Evolutionary conservation across 495 filamentous ascomycete species (phyloP).

Genomic region (Baudoinia panamericana): DNA sequence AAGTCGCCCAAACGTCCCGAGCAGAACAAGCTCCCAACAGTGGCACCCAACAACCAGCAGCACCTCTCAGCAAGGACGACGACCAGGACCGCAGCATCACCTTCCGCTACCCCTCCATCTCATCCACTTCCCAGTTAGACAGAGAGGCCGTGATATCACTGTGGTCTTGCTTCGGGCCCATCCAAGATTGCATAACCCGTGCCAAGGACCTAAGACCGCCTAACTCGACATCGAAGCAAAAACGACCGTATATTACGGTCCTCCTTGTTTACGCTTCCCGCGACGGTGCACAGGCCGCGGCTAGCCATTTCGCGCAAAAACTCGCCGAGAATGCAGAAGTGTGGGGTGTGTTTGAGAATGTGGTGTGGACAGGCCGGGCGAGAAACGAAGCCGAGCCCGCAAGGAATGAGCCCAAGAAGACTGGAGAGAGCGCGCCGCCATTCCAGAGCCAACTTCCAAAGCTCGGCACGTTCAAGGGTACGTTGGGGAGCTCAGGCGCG

Average conservation of each 20-base stretch:
- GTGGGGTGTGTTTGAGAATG: slow-evolving; percentile 40
- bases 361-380: slow-evolving; percentile 44
- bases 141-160: slow-evolving; percentile 33
- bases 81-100: slow-evolving; percentile 48
- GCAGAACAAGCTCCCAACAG: too few relatives aligned
- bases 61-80: too few relatives aligned
- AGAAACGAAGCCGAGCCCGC: slow-evolving; percentile 22
- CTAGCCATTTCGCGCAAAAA: slow-evolving; percentile 35
- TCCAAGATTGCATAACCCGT: slow-evolving; percentile 41
- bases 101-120: slow-evolving; percentile 33
- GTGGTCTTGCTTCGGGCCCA: slow-evolving; percentile 42
- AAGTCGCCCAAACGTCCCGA: too few relatives aligned
- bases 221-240: too few relatives aligned
- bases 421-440: too few relatives aligned
- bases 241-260: slow-evolving; percentile 7
- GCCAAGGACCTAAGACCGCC: slow-evolving; percentile 43
- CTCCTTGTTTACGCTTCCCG: slow-evolving; percentile 46
- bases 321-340: slow-evolving; percentile 33
- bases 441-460: too few relatives aligned
- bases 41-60: too few relatives aligned
- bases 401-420: too few relatives aligned
- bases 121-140: slow-evolving; percentile 25
- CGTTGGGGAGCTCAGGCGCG: too few relatives aligned
- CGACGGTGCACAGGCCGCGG: slow-evolving; percentile 47
- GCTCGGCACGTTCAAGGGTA: too few relatives aligned